Percentiles rank a stretch among this genome's conserved stretches.
Conservation (phyloP, 176 grass and related monocot genomes). For the Alloteropsis semialata region DNA sequence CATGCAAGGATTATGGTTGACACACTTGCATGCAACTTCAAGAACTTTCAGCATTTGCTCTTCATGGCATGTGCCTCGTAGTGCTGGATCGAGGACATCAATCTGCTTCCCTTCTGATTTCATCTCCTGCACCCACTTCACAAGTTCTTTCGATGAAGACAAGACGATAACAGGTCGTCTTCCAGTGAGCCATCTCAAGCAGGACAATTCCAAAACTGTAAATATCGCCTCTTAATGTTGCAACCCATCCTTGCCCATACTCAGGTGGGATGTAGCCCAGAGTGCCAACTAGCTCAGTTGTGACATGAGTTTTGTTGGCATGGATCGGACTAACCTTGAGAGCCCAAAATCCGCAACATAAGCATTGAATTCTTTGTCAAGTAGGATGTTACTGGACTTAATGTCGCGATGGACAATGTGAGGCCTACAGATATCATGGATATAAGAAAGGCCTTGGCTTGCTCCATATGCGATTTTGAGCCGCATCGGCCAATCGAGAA, state of each 20-base stretch:
- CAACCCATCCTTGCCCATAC: constrained; percentile 66
- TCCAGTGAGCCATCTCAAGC: constrained; percentile 61
- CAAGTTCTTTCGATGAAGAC: constrained; percentile 40
- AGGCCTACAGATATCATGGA: constrained; percentile 64
- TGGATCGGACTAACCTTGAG: constrained; percentile 61
- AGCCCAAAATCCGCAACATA: constrained; percentile 84
- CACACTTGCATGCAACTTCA: constrained; percentile 49
- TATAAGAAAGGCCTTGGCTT: constrained; percentile 54
- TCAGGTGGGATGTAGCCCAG: constrained; percentile 81
- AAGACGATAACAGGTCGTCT: constrained; percentile 37
- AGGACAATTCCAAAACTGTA: constrained; percentile 88
- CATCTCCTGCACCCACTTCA: constrained; percentile 39
- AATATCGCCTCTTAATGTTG: constrained; percentile 65
- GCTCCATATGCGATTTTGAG: constrained; percentile 57
- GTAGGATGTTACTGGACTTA: constrained; percentile 80
- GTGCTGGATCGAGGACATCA: constrained; percentile 43
- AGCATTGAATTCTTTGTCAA: constrained; percentile 63
- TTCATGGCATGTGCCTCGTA: constrained; percentile 32
- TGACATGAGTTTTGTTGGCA: constrained; percentile 68
- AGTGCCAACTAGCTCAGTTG: constrained; percentile 68
- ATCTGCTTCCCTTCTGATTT: constrained; percentile 19
- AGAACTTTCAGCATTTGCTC: constrained; percentile 57
- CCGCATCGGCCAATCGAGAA: constrained; percentile 52
- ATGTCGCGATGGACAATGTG: constrained; percentile 81
- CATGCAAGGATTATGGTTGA: constrained; percentile 21